These are phyloP conservation scores for Cyberlindnera mississippiensis DNA, from an alignment of 805 yeast species.

Conservation along the genomic window DNA sequence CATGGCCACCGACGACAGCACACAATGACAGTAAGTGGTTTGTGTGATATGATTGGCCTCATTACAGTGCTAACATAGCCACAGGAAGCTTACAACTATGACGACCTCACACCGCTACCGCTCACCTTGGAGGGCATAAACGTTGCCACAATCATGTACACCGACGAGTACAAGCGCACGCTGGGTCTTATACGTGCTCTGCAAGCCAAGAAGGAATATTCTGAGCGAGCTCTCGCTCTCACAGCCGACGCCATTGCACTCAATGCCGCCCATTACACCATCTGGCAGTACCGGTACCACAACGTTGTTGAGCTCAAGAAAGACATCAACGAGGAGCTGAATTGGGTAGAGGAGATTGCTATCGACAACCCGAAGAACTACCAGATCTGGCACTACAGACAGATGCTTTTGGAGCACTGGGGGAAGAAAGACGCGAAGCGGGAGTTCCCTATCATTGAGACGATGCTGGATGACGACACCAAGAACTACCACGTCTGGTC, in stretches of 20 bases:
- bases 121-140: constrained; percentile 41
- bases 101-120: constrained; percentile 42
- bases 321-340: constrained; percentile 50
- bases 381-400: constrained; percentile 96
- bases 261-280: constrained; percentile 89
- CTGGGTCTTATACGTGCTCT: constrained; percentile 62
- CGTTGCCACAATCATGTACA: constrained; percentile 65
- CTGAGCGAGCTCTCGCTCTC: constrained; percentile 66
- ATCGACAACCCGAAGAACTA: constrained; percentile 82
- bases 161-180: constrained; percentile 60
- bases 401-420: constrained; percentile 46
- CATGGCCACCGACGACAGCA: not conserved
- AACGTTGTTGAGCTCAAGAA: constrained; percentile 40
- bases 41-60: too few relatives aligned
- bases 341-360: constrained; percentile 78
- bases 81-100: constrained; percentile 31
- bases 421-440: constrained; percentile 38
- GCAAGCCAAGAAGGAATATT: constrained; percentile 53
- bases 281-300: constrained; percentile 71
- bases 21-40: not conserved
- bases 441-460: constrained; percentile 62
- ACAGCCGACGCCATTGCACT: constrained; percentile 59
- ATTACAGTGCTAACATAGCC: not conserved
- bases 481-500: constrained; percentile 98
- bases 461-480: constrained; percentile 72